These are phyloP conservation scores for Colletotrichum eremochloae DNA, from an alignment of 2,329 filamentous ascomycete species.

Conservation along the genomic window DNA sequence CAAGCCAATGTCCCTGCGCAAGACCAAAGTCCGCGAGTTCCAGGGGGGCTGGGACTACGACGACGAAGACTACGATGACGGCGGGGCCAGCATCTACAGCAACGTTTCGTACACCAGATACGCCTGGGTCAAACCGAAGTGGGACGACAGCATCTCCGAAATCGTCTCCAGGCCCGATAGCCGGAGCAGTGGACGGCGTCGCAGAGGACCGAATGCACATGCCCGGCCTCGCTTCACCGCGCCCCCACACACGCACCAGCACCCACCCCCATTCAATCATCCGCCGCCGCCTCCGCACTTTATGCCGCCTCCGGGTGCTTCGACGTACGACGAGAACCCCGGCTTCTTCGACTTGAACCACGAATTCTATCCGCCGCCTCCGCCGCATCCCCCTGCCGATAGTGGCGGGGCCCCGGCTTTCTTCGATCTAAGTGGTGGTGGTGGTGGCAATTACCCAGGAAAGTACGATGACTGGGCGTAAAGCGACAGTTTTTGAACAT, in stretches of 20 bases:
- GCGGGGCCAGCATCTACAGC: conserved; percentile 25
- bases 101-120: conserved; percentile 31
- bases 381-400: conserved; percentile 7
- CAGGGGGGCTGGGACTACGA: conserved; percentile 37
- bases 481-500: not conserved
- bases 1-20: conserved; percentile 37
- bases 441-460: conserved; percentile 9
- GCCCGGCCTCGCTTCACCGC: conserved; percentile 19
- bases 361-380: not conserved
- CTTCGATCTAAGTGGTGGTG: conserved; percentile 38
- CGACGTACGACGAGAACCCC: conserved; percentile 16
- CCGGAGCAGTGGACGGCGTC: conserved; percentile 25
- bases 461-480: conserved; percentile 39
- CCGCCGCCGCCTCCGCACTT: conserved; percentile 28
- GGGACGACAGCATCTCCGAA: conserved; percentile 39
- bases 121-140: conserved; percentile 40
- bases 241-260: conserved; percentile 18
- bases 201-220: conserved; percentile 9
- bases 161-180: conserved; percentile 30
- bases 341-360: conserved; percentile 8
- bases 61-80: conserved; percentile 29
- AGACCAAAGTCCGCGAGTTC: conserved; percentile 23
- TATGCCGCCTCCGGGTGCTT: conserved; percentile 8
- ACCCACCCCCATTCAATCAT: conserved; percentile 11
- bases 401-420: conserved; percentile 33